Evolutionary conservation across 805 yeast species (phyloP), one percentile per base, ranked within the genome.

Genomic region (Candida cerambycidarum): DNA sequence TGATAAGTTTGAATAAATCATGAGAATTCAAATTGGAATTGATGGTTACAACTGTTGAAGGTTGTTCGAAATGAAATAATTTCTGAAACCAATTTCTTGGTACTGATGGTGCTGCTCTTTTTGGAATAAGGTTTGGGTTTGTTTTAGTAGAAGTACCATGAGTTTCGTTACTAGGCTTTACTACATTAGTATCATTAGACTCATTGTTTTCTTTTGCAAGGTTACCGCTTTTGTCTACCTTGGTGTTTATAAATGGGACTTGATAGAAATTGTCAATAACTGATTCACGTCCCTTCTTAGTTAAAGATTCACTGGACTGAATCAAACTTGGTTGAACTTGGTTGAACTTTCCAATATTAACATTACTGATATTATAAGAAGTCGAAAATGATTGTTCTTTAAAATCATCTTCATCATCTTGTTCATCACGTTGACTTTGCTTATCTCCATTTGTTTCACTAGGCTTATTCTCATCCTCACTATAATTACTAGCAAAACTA

Each of bases 71-170:
- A 44, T 56, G 59, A 45, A 70, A 57, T 29, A 70, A 58, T 47
- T 63, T 59, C 55, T 53, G 66, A 48, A 70, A 69, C 76, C 76
- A 70, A 41, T 60, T 62, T 55, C 62, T 42, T 18, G 73, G 73
- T n/a, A 68, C 58, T 39, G 54, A 58, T 5, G 75, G 75, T 2
- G 75, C 73, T 17, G 49, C n/a, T 19, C 35, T 28, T 18, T 38
- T 38, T 10, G 32, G 31, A 3, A 23, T 16, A n/a, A 29, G 14
- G 2, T 38, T 35, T 5, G 17, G 31, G 13, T 28, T 28, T 28
- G 13, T 12, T 11, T 25, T 25, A 7, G 7, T 11, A 25, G 13
- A 7, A 12, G 28, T 25, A 25, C n/a, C n/a, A n/a, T n/a, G n/a
- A n/a, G n/a, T n/a, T n/a, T n/a, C n/a, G n/a, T n/a, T n/a, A n/a